Conservation (phyloP, 139 green algal genomes). For the Tetradesmus lagerheimii region DNA sequence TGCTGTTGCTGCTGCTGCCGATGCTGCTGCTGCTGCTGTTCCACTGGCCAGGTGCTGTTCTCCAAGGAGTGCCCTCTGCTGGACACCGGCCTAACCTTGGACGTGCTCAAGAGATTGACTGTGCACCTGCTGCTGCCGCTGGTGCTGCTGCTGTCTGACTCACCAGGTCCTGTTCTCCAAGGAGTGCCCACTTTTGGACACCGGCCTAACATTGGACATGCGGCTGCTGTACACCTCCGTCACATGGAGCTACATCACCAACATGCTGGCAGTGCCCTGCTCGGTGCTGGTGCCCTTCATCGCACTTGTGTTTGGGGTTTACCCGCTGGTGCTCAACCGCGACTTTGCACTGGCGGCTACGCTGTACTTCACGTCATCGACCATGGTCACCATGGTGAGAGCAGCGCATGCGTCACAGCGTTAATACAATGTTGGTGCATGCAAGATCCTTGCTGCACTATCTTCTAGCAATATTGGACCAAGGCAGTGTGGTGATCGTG, state of each 20-base stretch:
- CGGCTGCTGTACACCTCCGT: constrained; percentile 61
- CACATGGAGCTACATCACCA: constrained; percentile 56
- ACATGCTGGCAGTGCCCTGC: constrained; percentile 58
- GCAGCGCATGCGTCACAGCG: too few relatives aligned
- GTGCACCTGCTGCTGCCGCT: neutral
- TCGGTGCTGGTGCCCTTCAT: constrained; percentile 61
- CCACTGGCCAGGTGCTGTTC: neutral
- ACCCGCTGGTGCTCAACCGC: constrained; percentile 50
- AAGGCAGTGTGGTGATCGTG: too few relatives aligned
- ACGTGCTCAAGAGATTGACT: neutral
- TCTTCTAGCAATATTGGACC: too few relatives aligned
- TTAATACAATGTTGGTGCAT: too few relatives aligned
- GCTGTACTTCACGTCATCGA: constrained; percentile 36
- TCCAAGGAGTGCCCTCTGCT: neutral
- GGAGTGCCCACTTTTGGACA: constrained; percentile 54
- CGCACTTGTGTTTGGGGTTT: constrained; percentile 47
- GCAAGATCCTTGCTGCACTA: too few relatives aligned
- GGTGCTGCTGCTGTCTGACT: neutral
- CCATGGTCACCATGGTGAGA: constrained; percentile 34
- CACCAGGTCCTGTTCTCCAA: constrained; percentile 52
- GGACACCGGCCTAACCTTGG: neutral
- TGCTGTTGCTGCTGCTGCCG: neutral
- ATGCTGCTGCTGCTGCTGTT: too few relatives aligned
- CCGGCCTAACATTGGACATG: constrained; percentile 53
- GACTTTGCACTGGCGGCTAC: constrained; percentile 49